Conservation (phyloP, 176 grass and related monocot species). For the Cymbopogon citratus region DNA sequence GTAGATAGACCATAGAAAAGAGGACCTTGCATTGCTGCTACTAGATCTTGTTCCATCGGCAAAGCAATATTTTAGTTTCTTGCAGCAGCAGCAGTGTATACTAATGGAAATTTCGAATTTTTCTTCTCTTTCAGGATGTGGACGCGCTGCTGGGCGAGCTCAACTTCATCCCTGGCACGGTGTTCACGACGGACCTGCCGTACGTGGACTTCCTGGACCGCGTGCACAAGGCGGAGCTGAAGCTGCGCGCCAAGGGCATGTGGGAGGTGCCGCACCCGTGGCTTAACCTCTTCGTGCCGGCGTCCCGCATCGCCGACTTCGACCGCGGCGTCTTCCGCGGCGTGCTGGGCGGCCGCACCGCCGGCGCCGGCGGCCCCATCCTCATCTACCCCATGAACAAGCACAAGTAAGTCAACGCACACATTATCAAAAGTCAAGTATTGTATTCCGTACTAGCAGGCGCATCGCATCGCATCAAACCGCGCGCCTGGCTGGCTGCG, state of each 20-base stretch:
- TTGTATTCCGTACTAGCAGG: background rate
- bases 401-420: conserved; percentile 44
- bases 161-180: conserved; percentile 61
- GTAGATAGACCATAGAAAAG: conserved; percentile 27
- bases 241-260: conserved; percentile 69
- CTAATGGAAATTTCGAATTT: background rate
- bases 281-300: conserved; percentile 96
- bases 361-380: conserved; percentile 77
- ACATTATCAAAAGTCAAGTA: background rate
- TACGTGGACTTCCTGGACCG: conserved; percentile 87
- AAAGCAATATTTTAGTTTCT: background rate
- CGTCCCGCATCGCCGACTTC: conserved; percentile 80
- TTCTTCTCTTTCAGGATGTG: conserved; percentile 35
- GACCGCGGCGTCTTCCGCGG: conserved; percentile 73
- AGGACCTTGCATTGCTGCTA: conserved; percentile 24
- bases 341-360: conserved; percentile 69
- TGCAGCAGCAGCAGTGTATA: background rate
- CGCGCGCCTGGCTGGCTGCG: background rate
- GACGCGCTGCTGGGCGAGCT: conserved; percentile 67
- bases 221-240: conserved; percentile 89
- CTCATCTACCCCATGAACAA: conserved; percentile 99
- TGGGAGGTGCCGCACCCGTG: conserved; percentile 98
- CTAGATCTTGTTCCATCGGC: conserved; percentile 61
- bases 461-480: no score
- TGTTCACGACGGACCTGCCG: conserved; percentile 87